Conservation (phyloP, 2,329 filamentous ascomycete genomes). For the Gnomoniopsis sp. region DNA sequence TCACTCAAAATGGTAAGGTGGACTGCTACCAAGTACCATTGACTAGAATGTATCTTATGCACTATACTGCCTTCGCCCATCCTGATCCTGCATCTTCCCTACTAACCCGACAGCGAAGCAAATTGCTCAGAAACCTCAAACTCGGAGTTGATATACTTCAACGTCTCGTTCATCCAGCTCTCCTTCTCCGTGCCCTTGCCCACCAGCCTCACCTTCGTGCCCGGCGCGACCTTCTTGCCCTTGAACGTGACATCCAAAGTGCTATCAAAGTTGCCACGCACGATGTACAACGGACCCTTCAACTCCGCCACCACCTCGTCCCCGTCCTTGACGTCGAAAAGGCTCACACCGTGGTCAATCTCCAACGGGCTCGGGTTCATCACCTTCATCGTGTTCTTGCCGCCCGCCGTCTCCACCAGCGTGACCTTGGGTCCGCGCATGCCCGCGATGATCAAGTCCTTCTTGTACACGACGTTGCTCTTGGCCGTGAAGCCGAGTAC, state of each 20-base stretch:
- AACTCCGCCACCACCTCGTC: conserved; percentile 25
- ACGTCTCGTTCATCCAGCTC: conserved; percentile 20
- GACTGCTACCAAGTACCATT: no score
- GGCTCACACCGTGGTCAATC: conserved; percentile 28
- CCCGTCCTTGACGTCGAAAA: conserved; percentile 30
- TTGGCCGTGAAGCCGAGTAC: conserved; percentile 22
- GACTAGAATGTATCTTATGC: no score
- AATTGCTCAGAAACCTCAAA: conserved; percentile 9
- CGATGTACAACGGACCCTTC: conserved; percentile 27
- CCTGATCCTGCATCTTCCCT: not conserved
- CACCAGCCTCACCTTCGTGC: conserved; percentile 9
- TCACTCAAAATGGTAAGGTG: no score
- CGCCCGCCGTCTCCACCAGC: conserved; percentile 21
- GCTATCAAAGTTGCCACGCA: conserved; percentile 26
- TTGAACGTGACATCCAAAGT: conserved; percentile 20
- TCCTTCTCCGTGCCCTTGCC: conserved; percentile 17
- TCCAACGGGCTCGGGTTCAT: conserved; percentile 30
- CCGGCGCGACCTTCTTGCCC: conserved; percentile 8
- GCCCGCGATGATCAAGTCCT: conserved; percentile 26
- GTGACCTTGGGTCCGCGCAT: conserved; percentile 25
- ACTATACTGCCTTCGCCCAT: no score
- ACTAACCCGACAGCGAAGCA: conserved; percentile 1
- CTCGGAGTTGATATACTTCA: conserved; percentile 17
- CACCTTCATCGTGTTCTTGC: conserved; percentile 23
- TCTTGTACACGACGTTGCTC: conserved; percentile 24